These are phyloP conservation scores for Schizophyllum amplum DNA, from an alignment of 1,284 basidiomycete species.

Conservation along the genomic window DNA sequence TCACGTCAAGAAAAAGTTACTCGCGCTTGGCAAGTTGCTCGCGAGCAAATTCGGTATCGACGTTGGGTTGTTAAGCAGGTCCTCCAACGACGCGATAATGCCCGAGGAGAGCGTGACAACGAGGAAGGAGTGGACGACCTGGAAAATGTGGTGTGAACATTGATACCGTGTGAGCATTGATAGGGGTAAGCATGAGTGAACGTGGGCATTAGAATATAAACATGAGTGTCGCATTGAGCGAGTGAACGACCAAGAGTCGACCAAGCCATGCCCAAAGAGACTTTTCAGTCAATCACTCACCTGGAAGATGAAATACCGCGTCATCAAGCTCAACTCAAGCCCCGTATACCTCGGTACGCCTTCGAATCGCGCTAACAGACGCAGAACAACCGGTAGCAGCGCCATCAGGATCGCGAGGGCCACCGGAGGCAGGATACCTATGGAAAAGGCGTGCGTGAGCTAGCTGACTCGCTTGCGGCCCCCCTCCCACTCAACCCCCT, in stretches of 20 bases:
- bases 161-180: no score
- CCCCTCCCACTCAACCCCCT: no score
- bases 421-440: slow-evolving; percentile 84
- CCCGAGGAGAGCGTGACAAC: slow-evolving; percentile 81
- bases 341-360: slow-evolving; percentile 77
- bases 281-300: slow-evolving; percentile 31
- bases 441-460: no score
- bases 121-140: slow-evolving; percentile 79
- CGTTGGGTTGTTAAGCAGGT: slow-evolving; percentile 54
- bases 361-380: slow-evolving; percentile 70
- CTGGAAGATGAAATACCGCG: slow-evolving; percentile 88
- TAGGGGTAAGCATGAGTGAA: no score
- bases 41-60: slow-evolving; percentile 65
- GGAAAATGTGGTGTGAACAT: not conserved
- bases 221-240: no score
- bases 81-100: slow-evolving; percentile 60
- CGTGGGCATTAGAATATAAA: no score
- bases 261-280: not conserved
- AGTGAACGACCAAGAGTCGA: no score
- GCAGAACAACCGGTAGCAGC: slow-evolving; percentile 82
- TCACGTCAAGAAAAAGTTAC: slow-evolving; percentile 92
- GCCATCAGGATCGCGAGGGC: slow-evolving; percentile 86
- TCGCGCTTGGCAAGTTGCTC: slow-evolving; percentile 71
- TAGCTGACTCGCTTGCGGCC: no score
- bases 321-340: slow-evolving; percentile 88